Evolutionary conservation across 2,329 filamentous ascomycete genomes (phyloP).

Genomic region (Metarhizium anisopliae): DNA sequence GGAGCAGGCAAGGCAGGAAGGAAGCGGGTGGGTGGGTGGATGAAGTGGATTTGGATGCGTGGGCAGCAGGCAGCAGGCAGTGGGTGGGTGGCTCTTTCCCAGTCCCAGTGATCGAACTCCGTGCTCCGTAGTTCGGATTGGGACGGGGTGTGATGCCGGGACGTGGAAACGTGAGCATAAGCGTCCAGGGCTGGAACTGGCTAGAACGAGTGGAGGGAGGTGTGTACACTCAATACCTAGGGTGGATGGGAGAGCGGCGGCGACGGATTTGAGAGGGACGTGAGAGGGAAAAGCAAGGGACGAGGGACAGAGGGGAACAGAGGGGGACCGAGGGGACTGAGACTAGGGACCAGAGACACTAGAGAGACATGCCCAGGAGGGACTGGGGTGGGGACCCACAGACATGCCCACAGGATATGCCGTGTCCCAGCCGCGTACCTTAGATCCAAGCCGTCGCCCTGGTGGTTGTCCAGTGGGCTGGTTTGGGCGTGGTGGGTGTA

Average conservation of each 20-base stretch:
- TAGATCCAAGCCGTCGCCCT: not conserved
- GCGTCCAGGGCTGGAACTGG: slow-evolving; percentile 1
- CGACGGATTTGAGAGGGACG: not conserved
- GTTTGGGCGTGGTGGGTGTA: not conserved
- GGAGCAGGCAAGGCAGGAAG: not conserved
- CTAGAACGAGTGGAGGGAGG: not conserved
- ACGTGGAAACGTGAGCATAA: not conserved
- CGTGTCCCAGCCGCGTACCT: slow-evolving; percentile 2
- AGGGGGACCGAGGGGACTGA: not conserved
- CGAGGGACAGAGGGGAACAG: not conserved
- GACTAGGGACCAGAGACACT: not conserved
- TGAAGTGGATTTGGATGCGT: not conserved
- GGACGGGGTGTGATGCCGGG: not conserved
- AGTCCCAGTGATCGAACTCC: not conserved
- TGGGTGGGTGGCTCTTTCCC: slow-evolving; percentile 4
- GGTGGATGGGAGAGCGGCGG: not conserved
- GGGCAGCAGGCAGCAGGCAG: not conserved
- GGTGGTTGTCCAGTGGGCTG: not conserved
- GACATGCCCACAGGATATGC: slow-evolving; percentile 3
- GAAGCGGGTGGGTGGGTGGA: not conserved
- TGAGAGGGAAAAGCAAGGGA: not conserved
- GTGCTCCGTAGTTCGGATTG: not conserved
- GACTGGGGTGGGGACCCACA: not conserved
- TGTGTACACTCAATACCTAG: not conserved
- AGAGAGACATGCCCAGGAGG: not conserved